Conservation (phyloP, 805 yeast genomes). For the Saturnispora saitoi region DNA sequence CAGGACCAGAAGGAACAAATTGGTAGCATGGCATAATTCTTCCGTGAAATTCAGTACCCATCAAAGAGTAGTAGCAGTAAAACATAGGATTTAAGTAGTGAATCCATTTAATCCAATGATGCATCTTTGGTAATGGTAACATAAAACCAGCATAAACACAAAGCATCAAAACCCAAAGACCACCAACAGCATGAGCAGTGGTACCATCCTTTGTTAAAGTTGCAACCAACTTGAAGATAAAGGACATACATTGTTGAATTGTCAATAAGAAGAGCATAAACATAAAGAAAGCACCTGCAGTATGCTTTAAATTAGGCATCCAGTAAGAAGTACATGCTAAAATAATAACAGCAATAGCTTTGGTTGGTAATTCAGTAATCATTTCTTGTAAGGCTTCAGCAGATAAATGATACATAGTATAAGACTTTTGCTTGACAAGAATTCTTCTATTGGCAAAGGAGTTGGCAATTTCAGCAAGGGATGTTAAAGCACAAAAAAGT, state of each 20-base stretch:
- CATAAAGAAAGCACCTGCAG: constrained; percentile 50
- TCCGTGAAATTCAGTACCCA: constrained; percentile 49
- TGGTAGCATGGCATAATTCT: constrained; percentile 43
- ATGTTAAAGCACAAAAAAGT: constrained; percentile 52
- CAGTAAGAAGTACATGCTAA: constrained; percentile 41
- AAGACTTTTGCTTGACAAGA: constrained; percentile 54
- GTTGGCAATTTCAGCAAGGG: constrained; percentile 54
- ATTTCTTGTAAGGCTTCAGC: constrained; percentile 58
- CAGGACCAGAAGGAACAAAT: constrained; percentile 47
- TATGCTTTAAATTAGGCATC: constrained; percentile 42
- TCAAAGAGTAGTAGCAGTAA: constrained; percentile 42
- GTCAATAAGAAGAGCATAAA: constrained; percentile 34
- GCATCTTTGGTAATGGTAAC: constrained; percentile 34
- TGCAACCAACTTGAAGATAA: constrained; percentile 46
- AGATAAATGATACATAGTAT: constrained; percentile 54
- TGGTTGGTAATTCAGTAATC: constrained; percentile 51
- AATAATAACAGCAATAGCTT: constrained; percentile 41
- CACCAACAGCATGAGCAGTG: constrained; percentile 49
- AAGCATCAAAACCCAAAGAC: constrained; percentile 46
- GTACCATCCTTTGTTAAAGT: constrained; percentile 44
- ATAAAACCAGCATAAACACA: constrained; percentile 50
- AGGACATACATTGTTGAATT: constrained; percentile 44
- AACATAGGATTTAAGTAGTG: constrained; percentile 40
- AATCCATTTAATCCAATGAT: constrained; percentile 55
- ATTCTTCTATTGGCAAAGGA: constrained; percentile 54